Base-by-base conservation (phyloP, 371 early-diverging fungal genomes). In the Mucor mucedo region DNA sequence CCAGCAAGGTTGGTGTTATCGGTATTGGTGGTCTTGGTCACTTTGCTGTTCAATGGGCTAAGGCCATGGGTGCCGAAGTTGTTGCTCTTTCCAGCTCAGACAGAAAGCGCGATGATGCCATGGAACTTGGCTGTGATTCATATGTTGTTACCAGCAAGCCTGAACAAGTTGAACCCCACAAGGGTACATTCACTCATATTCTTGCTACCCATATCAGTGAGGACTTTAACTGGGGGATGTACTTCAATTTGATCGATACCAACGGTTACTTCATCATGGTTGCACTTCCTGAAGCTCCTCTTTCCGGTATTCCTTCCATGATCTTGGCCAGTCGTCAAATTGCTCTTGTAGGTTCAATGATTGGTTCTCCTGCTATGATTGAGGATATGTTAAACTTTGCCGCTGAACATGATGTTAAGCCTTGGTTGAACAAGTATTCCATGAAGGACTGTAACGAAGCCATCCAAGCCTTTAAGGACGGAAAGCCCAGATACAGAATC, bases 1-100 rank as follows among this genome's bases (percentile, higher is more conserved):
- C 65, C n/a, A 71, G 76, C 5, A 72, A 71, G 49, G 68, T 87
- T 52, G 88, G 85, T 75, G 85, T 87, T 54, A 71, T 87, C 50
- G 83, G 50, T 73, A 75, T 75, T 56, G 89, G 90, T 56, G 91
- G 91, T 42, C 74, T 91, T 10, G 91, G 91, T 50, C 91, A 91
- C 47, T 77, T 89, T 75, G 91, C 81, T 33, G 64, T 70, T 3
- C 84, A 87, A 64, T 88, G 76, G 50, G 85, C 84, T 35, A 74
- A 76, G 54, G 76, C 80, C 13, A 69, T 82, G 67, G 91, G 92
- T 40, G 87, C 89, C 33, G 76, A 89, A 21, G 91, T 92, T 1
- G 64, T 75, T 13, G 75, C 72, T n/a, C 50, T 78, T n/a, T 75
- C 75, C 2, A 48, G 52, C 30, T 72, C 75, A 2, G 71, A 72